phyloP scores from a whole-genome alignment of 108 stramenopile species.

The Nannochloropsis salina region DNA sequence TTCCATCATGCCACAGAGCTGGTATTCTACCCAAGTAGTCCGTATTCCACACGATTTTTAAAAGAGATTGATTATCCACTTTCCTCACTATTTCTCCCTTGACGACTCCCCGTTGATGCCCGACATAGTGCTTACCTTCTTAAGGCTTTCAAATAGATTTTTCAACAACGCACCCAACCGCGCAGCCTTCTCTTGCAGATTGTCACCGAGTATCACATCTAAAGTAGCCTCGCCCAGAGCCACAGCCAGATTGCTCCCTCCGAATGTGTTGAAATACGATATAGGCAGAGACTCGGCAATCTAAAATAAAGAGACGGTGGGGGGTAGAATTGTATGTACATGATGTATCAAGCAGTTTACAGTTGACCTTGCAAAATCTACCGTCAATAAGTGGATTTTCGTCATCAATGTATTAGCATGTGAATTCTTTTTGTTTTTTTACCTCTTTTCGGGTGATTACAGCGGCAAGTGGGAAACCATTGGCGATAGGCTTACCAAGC shows the following conservation, averaged over 20 bases:
- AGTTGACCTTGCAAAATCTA: no score
- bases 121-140: not conserved
- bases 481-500: conserved; percentile 93
- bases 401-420: no score
- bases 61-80: no score
- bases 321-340: not conserved
- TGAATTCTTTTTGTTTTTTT: conserved; percentile 50
- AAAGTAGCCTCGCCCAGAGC: conserved; percentile 67
- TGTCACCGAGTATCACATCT: conserved; percentile 65
- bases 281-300: not conserved
- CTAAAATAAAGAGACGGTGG: not conserved
- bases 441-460: conserved; percentile 68
- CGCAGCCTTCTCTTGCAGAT: conserved; percentile 68
- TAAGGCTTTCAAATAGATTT: not conserved
- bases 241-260: conserved; percentile 73
- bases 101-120: no score
- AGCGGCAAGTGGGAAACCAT: conserved; percentile 87
- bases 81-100: no score
- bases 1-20: no score
- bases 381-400: no score
- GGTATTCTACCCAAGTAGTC: no score
- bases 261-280: conserved; percentile 91
- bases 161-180: conserved; percentile 38
- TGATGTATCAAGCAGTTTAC: no score
- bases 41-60: no score